Evolutionary conservation across 805 yeast genomes (phyloP).

Genomic region (Saturnispora besseyi): DNA sequence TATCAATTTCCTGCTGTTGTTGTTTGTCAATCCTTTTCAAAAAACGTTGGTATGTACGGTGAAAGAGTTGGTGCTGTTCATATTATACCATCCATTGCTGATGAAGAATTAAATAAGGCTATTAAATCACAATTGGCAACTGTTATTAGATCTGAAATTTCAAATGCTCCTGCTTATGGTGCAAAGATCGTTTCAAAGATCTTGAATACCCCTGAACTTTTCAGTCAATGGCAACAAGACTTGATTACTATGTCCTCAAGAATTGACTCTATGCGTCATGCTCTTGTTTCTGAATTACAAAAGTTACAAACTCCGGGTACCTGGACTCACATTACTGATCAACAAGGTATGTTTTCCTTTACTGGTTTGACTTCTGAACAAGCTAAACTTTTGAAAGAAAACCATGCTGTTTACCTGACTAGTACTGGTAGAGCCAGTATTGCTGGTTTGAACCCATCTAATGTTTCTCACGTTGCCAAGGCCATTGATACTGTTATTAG

Average conservation of each 20-base stretch:
- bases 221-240: conserved; percentile 75
- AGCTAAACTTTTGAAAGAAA: conserved; percentile 64
- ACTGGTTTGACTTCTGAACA: conserved; percentile 77
- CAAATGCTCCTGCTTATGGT: conserved; percentile 94
- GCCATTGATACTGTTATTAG: conserved; percentile 73
- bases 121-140: conserved; percentile 67
- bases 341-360: conserved; percentile 95
- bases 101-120: conserved; percentile 40
- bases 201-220: conserved; percentile 56
- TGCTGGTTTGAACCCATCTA: conserved; percentile 80
- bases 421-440: conserved; percentile 84
- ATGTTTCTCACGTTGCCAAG: conserved; percentile 69
- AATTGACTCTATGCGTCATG: conserved; percentile 68
- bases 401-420: conserved; percentile 77
- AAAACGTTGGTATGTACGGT: conserved; percentile 95
- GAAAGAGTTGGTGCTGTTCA: conserved; percentile 96
- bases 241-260: conserved; percentile 81
- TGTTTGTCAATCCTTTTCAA: conserved; percentile 92
- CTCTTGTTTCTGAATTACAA: conserved; percentile 51
- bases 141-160: conserved; percentile 74
- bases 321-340: conserved; percentile 86
- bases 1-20: conserved; percentile 47
- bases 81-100: conserved; percentile 44
- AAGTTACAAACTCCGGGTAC: conserved; percentile 71
- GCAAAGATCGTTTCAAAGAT: conserved; percentile 80